A percentile compares a stretch with the other conserved stretches of the same genome.
phyloP scores from a whole-genome alignment of 306 rosid genomes.

The Carpinus viminea region DNA sequence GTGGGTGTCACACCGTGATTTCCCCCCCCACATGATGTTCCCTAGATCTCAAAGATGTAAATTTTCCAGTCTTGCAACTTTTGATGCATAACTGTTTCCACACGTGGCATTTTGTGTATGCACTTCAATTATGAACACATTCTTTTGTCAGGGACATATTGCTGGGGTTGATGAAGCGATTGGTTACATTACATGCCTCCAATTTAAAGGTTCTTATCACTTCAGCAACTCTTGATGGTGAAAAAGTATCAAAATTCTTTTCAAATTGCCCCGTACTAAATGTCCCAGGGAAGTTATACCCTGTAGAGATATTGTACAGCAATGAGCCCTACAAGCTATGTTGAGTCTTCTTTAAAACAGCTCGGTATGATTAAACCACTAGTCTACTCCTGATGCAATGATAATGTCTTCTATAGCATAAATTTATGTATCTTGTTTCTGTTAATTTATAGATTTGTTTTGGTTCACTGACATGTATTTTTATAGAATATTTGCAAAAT shows the following conservation, averaged over 20 bases:
- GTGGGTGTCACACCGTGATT: neutral
- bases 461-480: conserved; percentile 3
- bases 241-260: conserved; percentile 82
- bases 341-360: conserved; percentile 70
- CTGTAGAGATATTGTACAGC: conserved; percentile 84
- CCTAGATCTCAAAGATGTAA: neutral
- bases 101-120: conserved; percentile 6
- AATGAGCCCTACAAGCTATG: conserved; percentile 73
- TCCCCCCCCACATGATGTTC: neutral
- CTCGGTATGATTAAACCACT: conserved; percentile 53
- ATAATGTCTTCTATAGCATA: neutral
- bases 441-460: conserved; percentile 9
- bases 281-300: conserved; percentile 84
- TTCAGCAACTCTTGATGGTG: conserved; percentile 96
- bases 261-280: conserved; percentile 73
- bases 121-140: conserved; percentile 6
- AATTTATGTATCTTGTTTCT: neutral
- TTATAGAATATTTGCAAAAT: neutral
- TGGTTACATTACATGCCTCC: conserved; percentile 61
- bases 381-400: conserved; percentile 1
- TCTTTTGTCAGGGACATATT: conserved; percentile 64
- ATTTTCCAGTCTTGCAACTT: neutral
- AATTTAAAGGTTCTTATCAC: conserved; percentile 81
- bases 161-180: conserved; percentile 87
- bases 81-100: neutral